Conservation (phyloP, 2,329 filamentous ascomycete genomes). For the Aspergillus quadrilineatus region DNA sequence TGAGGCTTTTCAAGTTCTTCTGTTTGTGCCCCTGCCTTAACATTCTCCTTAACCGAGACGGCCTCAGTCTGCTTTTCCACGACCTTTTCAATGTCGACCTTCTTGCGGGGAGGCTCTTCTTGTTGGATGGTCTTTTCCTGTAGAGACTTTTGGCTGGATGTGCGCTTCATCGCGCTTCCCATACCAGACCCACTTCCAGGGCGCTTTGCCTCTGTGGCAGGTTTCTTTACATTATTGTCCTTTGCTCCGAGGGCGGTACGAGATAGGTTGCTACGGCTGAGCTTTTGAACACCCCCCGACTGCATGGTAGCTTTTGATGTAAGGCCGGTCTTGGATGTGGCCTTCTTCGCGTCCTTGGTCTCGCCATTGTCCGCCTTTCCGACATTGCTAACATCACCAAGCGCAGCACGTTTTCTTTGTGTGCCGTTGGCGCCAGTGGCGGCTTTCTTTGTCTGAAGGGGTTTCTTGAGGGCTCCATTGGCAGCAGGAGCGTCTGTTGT, state of each 20-base stretch:
- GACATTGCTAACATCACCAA: conserved; percentile 95
- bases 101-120: conserved; percentile 68
- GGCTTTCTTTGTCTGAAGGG: conserved; percentile 70
- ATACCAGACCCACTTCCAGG: conserved; percentile 70
- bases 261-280: conserved; percentile 58
- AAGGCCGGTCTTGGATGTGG: conserved; percentile 62
- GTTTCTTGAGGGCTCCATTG: conserved; percentile 63
- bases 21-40: conserved; percentile 30
- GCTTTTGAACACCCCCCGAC: conserved; percentile 78
- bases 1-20: conserved; percentile 44
- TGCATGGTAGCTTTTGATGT: conserved; percentile 76
- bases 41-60: conserved; percentile 33
- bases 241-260: conserved; percentile 66
- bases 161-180: conserved; percentile 66
- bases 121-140: conserved; percentile 58
- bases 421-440: conserved; percentile 48
- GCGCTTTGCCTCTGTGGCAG: conserved; percentile 64
- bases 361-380: conserved; percentile 65
- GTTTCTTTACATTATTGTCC: conserved; percentile 63
- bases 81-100: conserved; percentile 55
- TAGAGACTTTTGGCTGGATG: conserved; percentile 53
- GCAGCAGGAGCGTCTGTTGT: conserved; percentile 48
- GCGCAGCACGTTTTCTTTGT: conserved; percentile 73
- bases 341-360: conserved; percentile 71
- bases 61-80: conserved; percentile 28